Base-by-base conservation (phyloP, 495 filamentous ascomycete genomes). In the Talaromyces ruber region DNA sequence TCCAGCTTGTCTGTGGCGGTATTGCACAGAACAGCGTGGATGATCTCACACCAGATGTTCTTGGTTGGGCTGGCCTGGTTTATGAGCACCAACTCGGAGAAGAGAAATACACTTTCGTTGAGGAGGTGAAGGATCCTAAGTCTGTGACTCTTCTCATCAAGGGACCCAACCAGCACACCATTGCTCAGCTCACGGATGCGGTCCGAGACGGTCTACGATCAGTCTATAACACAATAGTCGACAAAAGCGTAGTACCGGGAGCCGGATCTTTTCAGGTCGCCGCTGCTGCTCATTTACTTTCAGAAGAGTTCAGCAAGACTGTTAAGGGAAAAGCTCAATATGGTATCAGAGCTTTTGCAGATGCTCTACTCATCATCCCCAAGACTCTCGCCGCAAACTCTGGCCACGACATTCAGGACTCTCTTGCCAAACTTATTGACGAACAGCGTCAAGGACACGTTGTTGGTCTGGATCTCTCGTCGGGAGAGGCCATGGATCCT, bases 61-160 rank as follows among this genome's bases (percentile, higher is more conserved):
- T 98, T 56, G 94, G 94, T 28, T 98, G 94, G 94, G 94, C 95
- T 58, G 94, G 94, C 55, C 81, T 89, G 39, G 94, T 98, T 47
- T 97, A 98, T 67, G 94, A 98, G 79, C 93, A 98, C 77, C 90
- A 95, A 70, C 84, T 98, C 4, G 94, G 94, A 58, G 94, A 98
- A 79, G 94, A 98, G 79, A 98, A 98, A 79, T 98, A 90, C 77
- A 98, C 94, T 16, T 98, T 98, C 66, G 84, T 98, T 64, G 95
- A 98, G 74, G 95, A 98, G 62, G 94, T 98, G 66, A 98, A 97
- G 82, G 90, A 98, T 57, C 90, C 94, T 57, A 98, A 98, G 80
- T 97, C 95, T 5, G 95, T 98, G n/a, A 98, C 94, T 21, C 80
- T 98, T 12, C 82, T 98, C 60, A 97, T 98, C 79, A 98, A 98